phyloP scores from a whole-genome alignment of 2,329 filamentous ascomycete genomes.

The Nemania abortiva region DNA sequence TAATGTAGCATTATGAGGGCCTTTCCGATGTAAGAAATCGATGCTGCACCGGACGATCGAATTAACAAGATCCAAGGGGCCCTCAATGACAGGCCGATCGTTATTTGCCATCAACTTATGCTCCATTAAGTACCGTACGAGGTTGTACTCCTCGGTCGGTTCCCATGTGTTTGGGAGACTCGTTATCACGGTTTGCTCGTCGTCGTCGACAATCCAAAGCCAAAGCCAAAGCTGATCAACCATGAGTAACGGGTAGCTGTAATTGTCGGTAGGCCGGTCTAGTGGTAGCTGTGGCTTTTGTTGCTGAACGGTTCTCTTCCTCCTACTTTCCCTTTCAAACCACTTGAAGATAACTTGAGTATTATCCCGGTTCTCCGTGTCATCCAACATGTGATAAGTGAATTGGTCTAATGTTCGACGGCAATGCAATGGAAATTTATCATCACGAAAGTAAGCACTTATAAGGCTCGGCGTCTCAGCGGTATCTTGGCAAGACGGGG shows the following conservation, averaged over 20 bases:
- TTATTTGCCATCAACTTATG: background rate
- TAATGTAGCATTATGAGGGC: background rate
- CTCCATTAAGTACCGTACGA: background rate
- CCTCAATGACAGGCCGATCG: background rate
- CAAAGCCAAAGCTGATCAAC: constrained; percentile 1
- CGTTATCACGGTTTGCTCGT: background rate
- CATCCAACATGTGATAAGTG: constrained; percentile 4
- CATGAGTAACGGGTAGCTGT: background rate
- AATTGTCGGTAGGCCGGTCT: background rate
- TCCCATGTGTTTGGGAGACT: constrained; percentile 3
- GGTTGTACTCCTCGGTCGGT: background rate
- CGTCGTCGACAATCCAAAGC: background rate
- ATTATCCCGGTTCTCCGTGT: background rate
- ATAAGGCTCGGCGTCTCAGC: background rate
- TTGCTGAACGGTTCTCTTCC: background rate
- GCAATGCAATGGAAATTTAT: constrained; percentile 1
- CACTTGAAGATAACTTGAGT: background rate
- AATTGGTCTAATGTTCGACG: constrained; percentile 6
- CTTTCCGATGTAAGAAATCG: background rate
- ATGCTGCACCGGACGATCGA: background rate
- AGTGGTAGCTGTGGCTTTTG: background rate
- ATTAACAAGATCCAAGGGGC: background rate
- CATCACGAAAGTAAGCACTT: background rate
- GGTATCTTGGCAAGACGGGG: background rate
- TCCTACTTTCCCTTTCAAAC: background rate